Evolutionary conservation across 352 stramenopile genomes (phyloP), one percentile per base, ranked within the genome.

Genomic region (Phytophthora capsici): DNA sequence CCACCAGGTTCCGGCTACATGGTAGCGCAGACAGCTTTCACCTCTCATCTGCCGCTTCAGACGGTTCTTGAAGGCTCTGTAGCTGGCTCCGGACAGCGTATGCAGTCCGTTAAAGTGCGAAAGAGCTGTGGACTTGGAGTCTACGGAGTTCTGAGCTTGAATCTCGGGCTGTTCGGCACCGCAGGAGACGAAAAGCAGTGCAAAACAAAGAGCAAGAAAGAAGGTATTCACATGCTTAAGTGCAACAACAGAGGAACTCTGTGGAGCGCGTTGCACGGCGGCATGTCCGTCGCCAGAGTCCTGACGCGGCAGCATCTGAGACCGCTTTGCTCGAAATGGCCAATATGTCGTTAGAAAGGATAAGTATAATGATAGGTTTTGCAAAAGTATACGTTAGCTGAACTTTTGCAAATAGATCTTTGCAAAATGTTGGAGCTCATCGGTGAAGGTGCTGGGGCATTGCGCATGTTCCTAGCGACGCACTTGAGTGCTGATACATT

Each of bases 1-100:
- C 88, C 88, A 96, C 88, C 86, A 96, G 20, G 67, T 72, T 19
- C 74, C 76, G 2, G 69, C 74, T 17, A 71, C 77, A 51, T 96
- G 86, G 60, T 78, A 91, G 16, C 59, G 60, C 10, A 94, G 69
- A 51, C 88, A 96, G 40, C 73, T 63, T 9, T 69, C 60, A 22
- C 73, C 69, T 13, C 61, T 71, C 50, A 91, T 59, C 20, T 89
- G 77, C 6, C 82, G 80, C 34, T 82, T 81, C 17, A 93, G 71
- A 32, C 78, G 80, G 63, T 93, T 93, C 45, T 76, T 82, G 63
- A 93, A 93, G 25, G 80, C 74, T 36, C 75, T 71, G 58, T 82
- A 84, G 52, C 82, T 89, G 20, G 66, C 71, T 19, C 82, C 82
- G 4, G 84, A 90, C 8, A 93, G 73, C 20, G 82, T 82, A 36